Evolutionary conservation across 495 filamentous ascomycete genomes (phyloP), one percentile per base, ranked within the genome.

Genomic region (Penicillium pulvis): DNA sequence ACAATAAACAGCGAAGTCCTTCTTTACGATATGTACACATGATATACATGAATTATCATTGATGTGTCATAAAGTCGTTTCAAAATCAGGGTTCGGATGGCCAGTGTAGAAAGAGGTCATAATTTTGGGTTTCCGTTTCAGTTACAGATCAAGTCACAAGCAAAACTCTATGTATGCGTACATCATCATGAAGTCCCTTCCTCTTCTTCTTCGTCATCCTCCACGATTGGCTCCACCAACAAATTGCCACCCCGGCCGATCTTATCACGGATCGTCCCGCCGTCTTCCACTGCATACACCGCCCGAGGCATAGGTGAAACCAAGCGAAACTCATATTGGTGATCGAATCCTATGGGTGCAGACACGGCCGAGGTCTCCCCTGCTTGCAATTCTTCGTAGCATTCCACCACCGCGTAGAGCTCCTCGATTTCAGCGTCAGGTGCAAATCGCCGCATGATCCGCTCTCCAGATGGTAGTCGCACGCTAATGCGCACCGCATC

Each of bases 331-430:
- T 71, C 71, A 69, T 93, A 98, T 55, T 84, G 74, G 66, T 97
- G 93, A 55, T 86, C 74, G 70, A 90, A 97, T 19, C 72, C 84
- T 33, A 80, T 75, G 0, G 92, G 92, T 63, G 85, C 76, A 35
- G 71, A 60, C 0, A 70, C 69, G n/a, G 51, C 62, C 20, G 70
- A 59, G 9, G 57, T 51, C 23, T 39, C 46, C n/a, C 61, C 65
- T 23, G 63, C 60, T 23, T 69, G 48, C 24, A 92, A 59, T 0
- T 87, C 56, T 52, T 91, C 87, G 69, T 93, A 87, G 72, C 94
- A 98, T 66, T 98, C 95, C 3, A 98, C 92, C 73, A 95, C 96
- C 1, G 93, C 95, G 73, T 98, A 98, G 0, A 98, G 73, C 64
- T 97, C 92, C 68, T 98, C 94, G 28, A 98, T 74, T 1, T 78